phyloP scores from a whole-genome alignment of 2,329 filamentous ascomycete genomes.

The Coniochaeta sp. region DNA sequence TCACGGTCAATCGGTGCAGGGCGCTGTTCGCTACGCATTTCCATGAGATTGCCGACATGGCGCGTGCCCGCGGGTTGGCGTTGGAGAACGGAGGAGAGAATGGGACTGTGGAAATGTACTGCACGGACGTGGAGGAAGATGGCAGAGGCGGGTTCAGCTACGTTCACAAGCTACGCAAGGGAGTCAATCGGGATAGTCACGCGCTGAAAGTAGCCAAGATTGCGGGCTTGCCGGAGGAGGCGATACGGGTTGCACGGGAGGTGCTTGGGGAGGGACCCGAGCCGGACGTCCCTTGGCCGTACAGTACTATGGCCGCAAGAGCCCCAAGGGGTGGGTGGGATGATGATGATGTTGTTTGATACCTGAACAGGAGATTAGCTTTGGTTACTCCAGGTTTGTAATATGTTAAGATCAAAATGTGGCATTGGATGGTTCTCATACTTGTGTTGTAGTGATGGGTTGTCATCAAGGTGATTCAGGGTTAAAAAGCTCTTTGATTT shows the following conservation, averaged over 20 bases:
- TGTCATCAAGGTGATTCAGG: constrained; percentile 52
- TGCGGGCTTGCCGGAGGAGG: constrained; percentile 70
- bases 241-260: constrained; percentile 57
- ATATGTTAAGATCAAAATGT: constrained; percentile 10
- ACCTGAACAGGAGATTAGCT: constrained; percentile 24
- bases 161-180: constrained; percentile 71
- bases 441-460: constrained; percentile 38
- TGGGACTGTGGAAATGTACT: constrained; percentile 62
- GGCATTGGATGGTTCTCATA: constrained; percentile 40
- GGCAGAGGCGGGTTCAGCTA: constrained; percentile 68
- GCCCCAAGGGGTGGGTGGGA: constrained; percentile 6
- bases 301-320: constrained; percentile 1
- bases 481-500: constrained; percentile 61
- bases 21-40: constrained; percentile 95
- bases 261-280: constrained; percentile 34
- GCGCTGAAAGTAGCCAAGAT: constrained; percentile 89
- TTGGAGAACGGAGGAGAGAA: constrained; percentile 18
- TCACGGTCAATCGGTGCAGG: constrained; percentile 67
- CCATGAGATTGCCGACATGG: constrained; percentile 75
- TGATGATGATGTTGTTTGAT: constrained; percentile 6
- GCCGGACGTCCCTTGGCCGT: constrained; percentile 4
- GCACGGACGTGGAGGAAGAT: constrained; percentile 81
- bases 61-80: constrained; percentile 40
- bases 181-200: constrained; percentile 81
- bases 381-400: constrained; percentile 22